phyloP scores from a whole-genome alignment of 306 rosid species.

The Canavalia gladiata region DNA sequence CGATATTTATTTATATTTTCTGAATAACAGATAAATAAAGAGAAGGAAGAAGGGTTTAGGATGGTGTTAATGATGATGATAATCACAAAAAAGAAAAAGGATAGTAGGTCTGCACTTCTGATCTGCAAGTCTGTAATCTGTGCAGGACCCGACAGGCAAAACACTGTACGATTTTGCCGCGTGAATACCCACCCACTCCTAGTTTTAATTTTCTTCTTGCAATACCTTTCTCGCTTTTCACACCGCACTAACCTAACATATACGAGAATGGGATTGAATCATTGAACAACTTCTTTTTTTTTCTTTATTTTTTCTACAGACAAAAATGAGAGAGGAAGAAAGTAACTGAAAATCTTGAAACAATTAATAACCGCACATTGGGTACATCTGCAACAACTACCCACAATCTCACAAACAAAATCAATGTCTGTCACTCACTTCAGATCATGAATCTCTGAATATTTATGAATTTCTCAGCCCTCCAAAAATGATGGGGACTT shows the following conservation, averaged over 20 bases:
- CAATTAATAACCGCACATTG: constrained; percentile 31
- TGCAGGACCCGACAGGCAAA: constrained; percentile 42
- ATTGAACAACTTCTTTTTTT: background rate
- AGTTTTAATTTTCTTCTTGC: constrained; percentile 38
- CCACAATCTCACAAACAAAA: background rate
- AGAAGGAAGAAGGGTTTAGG: too few relatives aligned
- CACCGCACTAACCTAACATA: constrained; percentile 45
- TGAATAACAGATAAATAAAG: too few relatives aligned
- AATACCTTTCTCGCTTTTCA: constrained; percentile 52
- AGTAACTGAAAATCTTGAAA: constrained; percentile 38
- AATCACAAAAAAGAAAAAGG: background rate
- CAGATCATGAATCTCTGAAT: background rate
- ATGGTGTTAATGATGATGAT: background rate
- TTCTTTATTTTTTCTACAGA: background rate
- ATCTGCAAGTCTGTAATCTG: constrained; percentile 52
- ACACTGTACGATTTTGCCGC: constrained; percentile 55
- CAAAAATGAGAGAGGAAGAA: constrained; percentile 28
- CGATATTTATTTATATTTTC: too few relatives aligned
- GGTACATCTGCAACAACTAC: background rate
- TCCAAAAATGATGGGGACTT: too few relatives aligned
- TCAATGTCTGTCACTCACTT: background rate
- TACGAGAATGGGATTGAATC: constrained; percentile 41
- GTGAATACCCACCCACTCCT: constrained; percentile 52
- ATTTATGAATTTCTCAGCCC: background rate
- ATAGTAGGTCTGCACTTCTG: constrained; percentile 45